A percentile compares a stretch with the other conserved stretches of the same genome.
phyloP scores from a whole-genome alignment of 176 grass and related monocot genomes.

The Eragrostis curvula region DNA sequence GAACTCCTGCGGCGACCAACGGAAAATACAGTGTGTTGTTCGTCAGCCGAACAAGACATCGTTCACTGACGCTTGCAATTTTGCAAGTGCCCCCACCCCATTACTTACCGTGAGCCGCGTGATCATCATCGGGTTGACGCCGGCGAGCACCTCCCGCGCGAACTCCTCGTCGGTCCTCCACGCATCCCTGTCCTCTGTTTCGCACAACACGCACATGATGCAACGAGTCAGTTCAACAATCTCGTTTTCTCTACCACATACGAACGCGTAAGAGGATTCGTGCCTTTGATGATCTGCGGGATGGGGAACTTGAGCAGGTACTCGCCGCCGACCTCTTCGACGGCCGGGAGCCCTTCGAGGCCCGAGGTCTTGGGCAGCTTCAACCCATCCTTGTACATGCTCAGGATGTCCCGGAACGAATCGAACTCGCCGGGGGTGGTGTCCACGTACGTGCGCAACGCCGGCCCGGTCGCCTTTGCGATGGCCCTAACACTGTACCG shows the following conservation, averaged over 20 bases:
- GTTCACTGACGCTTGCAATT: too few species aligned
- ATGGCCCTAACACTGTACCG: conserved; percentile 56
- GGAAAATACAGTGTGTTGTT: too few species aligned
- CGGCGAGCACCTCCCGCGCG: conserved; percentile 79
- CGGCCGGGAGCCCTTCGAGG: background rate
- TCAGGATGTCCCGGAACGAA: conserved; percentile 54
- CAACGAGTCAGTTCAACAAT: background rate
- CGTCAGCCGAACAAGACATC: too few species aligned
- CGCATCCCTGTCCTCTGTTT: conserved; percentile 49
- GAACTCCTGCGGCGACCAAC: too few species aligned
- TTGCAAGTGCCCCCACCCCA: too few species aligned
- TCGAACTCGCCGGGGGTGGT: conserved; percentile 53
- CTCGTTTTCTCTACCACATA: too few species aligned
- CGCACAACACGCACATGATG: background rate
- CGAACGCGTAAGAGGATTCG: too few species aligned
- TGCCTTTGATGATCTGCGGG: conserved; percentile 64
- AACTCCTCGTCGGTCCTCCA: conserved; percentile 92
- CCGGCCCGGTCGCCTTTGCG: conserved; percentile 37
- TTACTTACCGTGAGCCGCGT: conserved; percentile 52
- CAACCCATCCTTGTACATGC: conserved; percentile 60
- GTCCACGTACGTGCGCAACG: conserved; percentile 48
- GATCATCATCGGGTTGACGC: conserved; percentile 73
- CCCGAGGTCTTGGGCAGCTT: conserved; percentile 40
- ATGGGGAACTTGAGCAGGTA: conserved; percentile 57
- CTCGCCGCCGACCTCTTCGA: conserved; percentile 55